Evolutionary conservation across 2,329 filamentous ascomycete species (phyloP).

Genomic region (Diaporthe aspalathi): DNA sequence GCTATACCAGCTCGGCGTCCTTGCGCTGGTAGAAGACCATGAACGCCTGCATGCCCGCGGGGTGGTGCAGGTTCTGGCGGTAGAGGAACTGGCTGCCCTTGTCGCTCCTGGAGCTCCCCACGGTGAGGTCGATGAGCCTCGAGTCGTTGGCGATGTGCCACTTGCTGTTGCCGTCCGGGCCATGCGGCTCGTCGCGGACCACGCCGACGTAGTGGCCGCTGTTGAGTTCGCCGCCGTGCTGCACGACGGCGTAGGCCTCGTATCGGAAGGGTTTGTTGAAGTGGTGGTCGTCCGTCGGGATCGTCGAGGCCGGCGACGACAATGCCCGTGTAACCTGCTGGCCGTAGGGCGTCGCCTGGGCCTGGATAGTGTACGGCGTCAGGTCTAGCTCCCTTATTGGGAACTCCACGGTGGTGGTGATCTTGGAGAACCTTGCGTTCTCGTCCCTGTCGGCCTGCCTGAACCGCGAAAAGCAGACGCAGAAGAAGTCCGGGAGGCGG

Average conservation of each 20-base stretch:
- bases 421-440: conserved; percentile 64
- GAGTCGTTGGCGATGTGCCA: conserved; percentile 65
- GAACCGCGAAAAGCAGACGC: conserved; percentile 78
- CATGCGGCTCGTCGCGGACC: conserved; percentile 64
- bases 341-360: too few species aligned
- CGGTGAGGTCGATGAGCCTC: conserved; percentile 54
- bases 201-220: conserved; percentile 85
- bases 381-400: conserved; percentile 77
- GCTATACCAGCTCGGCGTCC: conserved; percentile 31
- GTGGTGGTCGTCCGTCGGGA: conserved; percentile 51
- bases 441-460: conserved; percentile 44
- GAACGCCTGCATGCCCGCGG: conserved; percentile 56
- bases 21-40: conserved; percentile 55
- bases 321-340: conserved; percentile 44
- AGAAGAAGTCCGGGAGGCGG: conserved; percentile 81
- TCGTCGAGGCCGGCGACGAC: conserved; percentile 42
- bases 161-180: conserved; percentile 49
- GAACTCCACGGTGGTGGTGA: conserved; percentile 78
- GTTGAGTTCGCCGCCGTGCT: conserved; percentile 77
- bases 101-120: conserved; percentile 50
- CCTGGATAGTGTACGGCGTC: conserved; percentile 55
- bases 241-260: conserved; percentile 86
- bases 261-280: conserved; percentile 75
- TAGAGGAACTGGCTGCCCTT: conserved; percentile 55
- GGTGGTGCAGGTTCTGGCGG: conserved; percentile 42